Evolutionary conservation across 1,139 yeast genomes (phyloP), one percentile per base, ranked within the genome.

Genomic region (Candida tetrigidarum): DNA sequence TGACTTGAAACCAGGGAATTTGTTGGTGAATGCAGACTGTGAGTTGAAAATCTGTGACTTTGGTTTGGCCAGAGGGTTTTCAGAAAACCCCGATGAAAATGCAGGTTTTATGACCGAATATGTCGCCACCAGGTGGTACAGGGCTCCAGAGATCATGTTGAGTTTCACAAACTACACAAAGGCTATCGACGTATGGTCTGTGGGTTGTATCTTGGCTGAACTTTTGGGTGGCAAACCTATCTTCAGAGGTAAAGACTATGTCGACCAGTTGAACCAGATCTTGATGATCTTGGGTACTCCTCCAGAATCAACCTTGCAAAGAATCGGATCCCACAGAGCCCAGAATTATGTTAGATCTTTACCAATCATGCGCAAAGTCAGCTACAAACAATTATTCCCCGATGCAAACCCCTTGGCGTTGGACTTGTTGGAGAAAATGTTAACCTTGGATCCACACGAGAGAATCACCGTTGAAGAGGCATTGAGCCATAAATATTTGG

Each of bases 101-200:
- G 89, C 91, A 27, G 97, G 96, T 12, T 91, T 86, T 58, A 71
- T 92, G 76, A 93, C 99, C 0, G 99, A 93, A 63, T 93, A 93
- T 63, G 98, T 93, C 26, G 98, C 99, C 25, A 92, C 99, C 0
- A 76, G 98, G 61, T 93, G 99, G 98, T 93, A 93, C 66, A 74
- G 99, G 53, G 99, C 99, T 0, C 99, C 99, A 0, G 99, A 93
- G 63, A 90, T 93, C 64, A 93, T 93, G 93, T 76, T 93, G 46
- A 84, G 95, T 56, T 90, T 89, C 66, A 93, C 93, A 59, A 87
- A 91, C 50, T 93, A 93, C 67, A 87, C 97, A 5, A 91, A 90
- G 68, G 97, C 99, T 20, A 92, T 93, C 50, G 99, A 93, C 63
- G 78, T 93, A 44, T 93, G 99, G 99, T 89, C 97, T 0, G 96